A percentile compares a stretch with the other conserved stretches of the same genome.
Evolutionary conservation across 805 yeast genomes (phyloP).

Genomic region (Kuraishia molischiana): DNA sequence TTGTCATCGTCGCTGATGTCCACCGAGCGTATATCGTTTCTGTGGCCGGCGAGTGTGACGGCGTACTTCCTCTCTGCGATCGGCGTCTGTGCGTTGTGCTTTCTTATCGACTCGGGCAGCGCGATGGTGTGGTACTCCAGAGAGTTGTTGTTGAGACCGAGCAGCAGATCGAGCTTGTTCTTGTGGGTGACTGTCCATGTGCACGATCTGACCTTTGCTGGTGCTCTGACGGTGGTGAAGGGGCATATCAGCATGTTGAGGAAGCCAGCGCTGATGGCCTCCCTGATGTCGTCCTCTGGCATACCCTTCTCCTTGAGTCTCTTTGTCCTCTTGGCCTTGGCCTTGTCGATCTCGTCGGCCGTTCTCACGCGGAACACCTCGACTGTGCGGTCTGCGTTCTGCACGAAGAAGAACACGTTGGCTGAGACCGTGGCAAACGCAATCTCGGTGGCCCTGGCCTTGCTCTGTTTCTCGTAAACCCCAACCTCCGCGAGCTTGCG

Average conservation of each 20-base stretch:
- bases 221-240: conserved; percentile 55
- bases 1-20: conserved; percentile 76
- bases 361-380: conserved; percentile 75
- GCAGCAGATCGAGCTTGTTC: conserved; percentile 45
- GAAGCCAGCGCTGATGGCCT: conserved; percentile 35
- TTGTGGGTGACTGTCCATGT: conserved; percentile 49
- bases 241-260: conserved; percentile 57
- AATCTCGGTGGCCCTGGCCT: conserved; percentile 56
- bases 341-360: conserved; percentile 69
- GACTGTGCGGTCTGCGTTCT: conserved; percentile 70
- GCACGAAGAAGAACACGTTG: conserved; percentile 51
- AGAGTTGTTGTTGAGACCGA: conserved; percentile 64
- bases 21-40: conserved; percentile 79
- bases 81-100: conserved; percentile 32
- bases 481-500: conserved; percentile 53
- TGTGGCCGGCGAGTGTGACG: conserved; percentile 76
- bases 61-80: conserved; percentile 36
- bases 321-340: conserved; percentile 65
- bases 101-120: conserved; percentile 47
- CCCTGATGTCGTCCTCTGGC: conserved; percentile 47
- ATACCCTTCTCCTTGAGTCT: conserved; percentile 67
- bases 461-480: conserved; percentile 62
- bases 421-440: conserved; percentile 32
- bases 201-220: conserved; percentile 47
- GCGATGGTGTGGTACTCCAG: conserved; percentile 57